Percentiles rank a stretch among this genome's conserved stretches.
Evolutionary conservation across 1,284 basidiomycete species (phyloP).

Genomic region (Wolfiporia cocos): DNA sequence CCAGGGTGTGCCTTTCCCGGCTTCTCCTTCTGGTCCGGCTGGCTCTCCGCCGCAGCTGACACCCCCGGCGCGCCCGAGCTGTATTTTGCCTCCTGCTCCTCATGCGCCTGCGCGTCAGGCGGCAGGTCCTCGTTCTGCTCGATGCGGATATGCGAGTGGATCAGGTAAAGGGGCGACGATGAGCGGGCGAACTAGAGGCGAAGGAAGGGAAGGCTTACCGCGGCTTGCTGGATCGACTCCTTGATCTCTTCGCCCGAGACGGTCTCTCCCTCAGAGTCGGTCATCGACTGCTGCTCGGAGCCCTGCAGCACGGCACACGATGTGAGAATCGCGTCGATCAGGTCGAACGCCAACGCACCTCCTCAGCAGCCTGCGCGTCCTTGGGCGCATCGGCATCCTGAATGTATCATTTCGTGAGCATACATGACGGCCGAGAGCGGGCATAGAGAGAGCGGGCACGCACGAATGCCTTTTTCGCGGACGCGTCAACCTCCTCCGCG

Average conservation of each 20-base stretch:
- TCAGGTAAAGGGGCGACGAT: not conserved
- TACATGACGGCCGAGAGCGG: not conserved
- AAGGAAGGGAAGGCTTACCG: constrained; percentile 14
- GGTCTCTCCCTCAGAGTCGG: constrained; percentile 10
- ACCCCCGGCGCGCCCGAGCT: constrained; percentile 13
- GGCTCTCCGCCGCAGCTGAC: constrained; percentile 14
- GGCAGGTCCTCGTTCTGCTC: constrained; percentile 14
- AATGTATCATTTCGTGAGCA: not conserved
- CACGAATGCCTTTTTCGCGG: constrained; percentile 25
- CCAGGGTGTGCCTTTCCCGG: constrained; percentile 9
- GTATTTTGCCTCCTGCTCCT: constrained; percentile 14
- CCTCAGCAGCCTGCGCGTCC: constrained; percentile 13
- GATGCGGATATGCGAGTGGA: not conserved
- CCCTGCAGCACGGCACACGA: not conserved
- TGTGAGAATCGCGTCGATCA: not conserved
- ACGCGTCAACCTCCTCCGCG: constrained; percentile 28
- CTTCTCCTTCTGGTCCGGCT: constrained; percentile 19
- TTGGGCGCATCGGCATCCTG: constrained; percentile 11
- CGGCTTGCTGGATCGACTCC: constrained; percentile 27
- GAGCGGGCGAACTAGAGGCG: not conserved
- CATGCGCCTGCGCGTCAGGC: constrained; percentile 13
- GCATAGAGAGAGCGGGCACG: constrained; percentile 14
- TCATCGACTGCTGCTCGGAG: constrained; percentile 1
- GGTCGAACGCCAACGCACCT: not conserved
- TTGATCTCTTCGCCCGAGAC: constrained; percentile 29